Evolutionary conservation across 2,329 filamentous ascomycete genomes (phyloP), one percentile per base, ranked within the genome.

Genomic region (Falciphora oryzae): DNA sequence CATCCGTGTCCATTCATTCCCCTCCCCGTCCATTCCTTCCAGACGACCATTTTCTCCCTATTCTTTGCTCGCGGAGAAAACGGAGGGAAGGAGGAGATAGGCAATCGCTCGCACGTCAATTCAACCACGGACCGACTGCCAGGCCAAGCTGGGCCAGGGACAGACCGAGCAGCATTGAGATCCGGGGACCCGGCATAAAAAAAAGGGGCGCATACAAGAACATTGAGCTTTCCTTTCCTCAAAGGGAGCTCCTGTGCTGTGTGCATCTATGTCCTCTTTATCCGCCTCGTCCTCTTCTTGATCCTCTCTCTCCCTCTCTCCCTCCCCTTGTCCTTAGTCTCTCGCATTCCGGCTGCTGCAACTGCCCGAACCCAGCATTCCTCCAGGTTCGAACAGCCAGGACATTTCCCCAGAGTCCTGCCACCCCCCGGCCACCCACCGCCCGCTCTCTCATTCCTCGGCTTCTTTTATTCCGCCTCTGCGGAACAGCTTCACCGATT

Each of bases 1-100:
- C 79, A 79, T 79, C 71, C 72, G 72, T 73, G 74, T 78, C 78
- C 75, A 83, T 80, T 83, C 81, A 78, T 84, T 84, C 78, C 77
- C 79, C 79, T 78, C 78, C 77, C 78, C 74, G 78, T 75, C 75
- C 75, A 75, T 75, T 77, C 79, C 77, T 79, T 83, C 81, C 79
- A 71, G 72, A 65, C 68, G 68, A 70, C 66, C 64, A 69, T 32
- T 44, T 70, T 73, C 71, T 68, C 63, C 69, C 73, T 73, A 67
- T 70, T 73, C 70, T 72, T 66, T 44, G 38, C 14, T 44, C 56
- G 57, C 65, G 65, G 71, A 72, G 63, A 62, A 50, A 73, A 70
- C 69, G 71, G 71, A 73, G 70, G 73, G 73, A 74, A 74, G 72
- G 72, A 73, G 69, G 71, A 71, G 69, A 73, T 67, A 66, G 38